A percentile compares a stretch with the other conserved stretches of the same genome.
Conservation (phyloP, 2,329 filamentous ascomycete species). For the Exophiala calicioides region DNA sequence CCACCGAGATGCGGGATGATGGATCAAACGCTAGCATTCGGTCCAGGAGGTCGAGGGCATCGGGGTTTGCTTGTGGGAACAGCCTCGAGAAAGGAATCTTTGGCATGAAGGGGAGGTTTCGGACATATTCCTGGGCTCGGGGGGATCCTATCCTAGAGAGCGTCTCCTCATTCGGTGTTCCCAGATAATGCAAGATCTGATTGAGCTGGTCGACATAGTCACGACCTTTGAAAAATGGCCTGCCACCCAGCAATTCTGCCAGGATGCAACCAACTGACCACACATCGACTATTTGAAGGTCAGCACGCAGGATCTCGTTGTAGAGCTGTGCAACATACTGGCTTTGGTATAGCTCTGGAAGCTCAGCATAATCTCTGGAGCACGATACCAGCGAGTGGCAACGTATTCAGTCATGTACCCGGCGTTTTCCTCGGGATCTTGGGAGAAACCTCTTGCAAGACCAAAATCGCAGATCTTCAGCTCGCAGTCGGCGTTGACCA, state of each 20-base stretch:
- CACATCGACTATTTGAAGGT: slow-evolving; percentile 72
- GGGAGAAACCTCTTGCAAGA: slow-evolving; percentile 90
- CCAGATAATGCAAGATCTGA: slow-evolving; percentile 97
- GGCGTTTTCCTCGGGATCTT: slow-evolving; percentile 96
- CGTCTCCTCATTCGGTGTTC: slow-evolving; percentile 94
- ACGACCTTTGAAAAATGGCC: slow-evolving; percentile 98
- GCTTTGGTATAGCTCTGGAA: slow-evolving; percentile 99
- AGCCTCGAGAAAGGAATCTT: slow-evolving; percentile 87
- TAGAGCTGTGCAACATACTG: slow-evolving; percentile 65
- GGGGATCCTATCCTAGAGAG: slow-evolving; percentile 91
- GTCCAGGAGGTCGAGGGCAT: slow-evolving; percentile 92
- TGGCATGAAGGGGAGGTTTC: slow-evolving; percentile 91
- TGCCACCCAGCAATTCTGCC: slow-evolving; percentile 89
- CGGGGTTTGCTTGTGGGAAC: slow-evolving; percentile 93
- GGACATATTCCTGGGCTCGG: slow-evolving; percentile 95
- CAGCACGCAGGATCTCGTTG: slow-evolving; percentile 9
- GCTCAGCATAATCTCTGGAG: slow-evolving; percentile 98
- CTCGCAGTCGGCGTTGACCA: slow-evolving; percentile 98
- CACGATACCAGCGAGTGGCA: slow-evolving; percentile 96
- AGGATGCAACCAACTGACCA: slow-evolving; percentile 99
- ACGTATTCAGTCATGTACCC: slow-evolving; percentile 99
- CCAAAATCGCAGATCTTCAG: slow-evolving; percentile 99
- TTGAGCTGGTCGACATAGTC: slow-evolving; percentile 99
- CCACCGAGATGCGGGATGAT: slow-evolving; percentile 86
- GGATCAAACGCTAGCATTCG: slow-evolving; percentile 98